phyloP scores from a whole-genome alignment of 441 rosid species.

The Jatropha multifida region DNA sequence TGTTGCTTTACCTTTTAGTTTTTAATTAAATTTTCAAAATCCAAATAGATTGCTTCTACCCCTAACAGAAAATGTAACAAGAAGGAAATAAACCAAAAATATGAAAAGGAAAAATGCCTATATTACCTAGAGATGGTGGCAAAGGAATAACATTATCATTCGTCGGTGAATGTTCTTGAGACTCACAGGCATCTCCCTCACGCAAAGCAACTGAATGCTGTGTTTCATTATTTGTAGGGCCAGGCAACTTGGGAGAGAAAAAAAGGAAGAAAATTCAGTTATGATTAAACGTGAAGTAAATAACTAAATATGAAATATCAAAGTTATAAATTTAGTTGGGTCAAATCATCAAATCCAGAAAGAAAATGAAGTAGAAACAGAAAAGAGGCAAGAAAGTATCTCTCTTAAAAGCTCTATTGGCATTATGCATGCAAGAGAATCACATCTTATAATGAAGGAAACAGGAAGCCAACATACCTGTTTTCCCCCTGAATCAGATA shows the following conservation, averaged over 20 bases:
- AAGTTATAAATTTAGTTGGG: not conserved
- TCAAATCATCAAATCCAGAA: not conserved
- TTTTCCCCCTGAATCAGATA: constrained; percentile 27
- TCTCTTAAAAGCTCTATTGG: not conserved
- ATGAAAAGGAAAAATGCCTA: not conserved
- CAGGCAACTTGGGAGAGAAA: constrained; percentile 1
- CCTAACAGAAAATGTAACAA: not conserved
- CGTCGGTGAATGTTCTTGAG: constrained; percentile 21
- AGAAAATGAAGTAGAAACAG: not conserved
- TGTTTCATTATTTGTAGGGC: constrained; percentile 22
- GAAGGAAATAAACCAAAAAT: not conserved
- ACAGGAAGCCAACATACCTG: constrained; percentile 25
- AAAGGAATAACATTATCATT: constrained; percentile 51
- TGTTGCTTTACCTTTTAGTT: not conserved
- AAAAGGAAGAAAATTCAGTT: constrained; percentile 3
- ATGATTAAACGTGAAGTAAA: not conserved
- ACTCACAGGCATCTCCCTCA: constrained; percentile 28
- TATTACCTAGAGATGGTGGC: constrained; percentile 68
- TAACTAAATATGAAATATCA: not conserved
- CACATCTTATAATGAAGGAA: not conserved
- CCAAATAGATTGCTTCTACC: not conserved
- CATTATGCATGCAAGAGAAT: not conserved
- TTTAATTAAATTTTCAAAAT: not conserved
- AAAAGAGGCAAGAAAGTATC: not conserved
- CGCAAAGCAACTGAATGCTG: constrained; percentile 24